Conservation (phyloP, 192 early-diverging fungal species). For the Coemansia sp. region DNA sequence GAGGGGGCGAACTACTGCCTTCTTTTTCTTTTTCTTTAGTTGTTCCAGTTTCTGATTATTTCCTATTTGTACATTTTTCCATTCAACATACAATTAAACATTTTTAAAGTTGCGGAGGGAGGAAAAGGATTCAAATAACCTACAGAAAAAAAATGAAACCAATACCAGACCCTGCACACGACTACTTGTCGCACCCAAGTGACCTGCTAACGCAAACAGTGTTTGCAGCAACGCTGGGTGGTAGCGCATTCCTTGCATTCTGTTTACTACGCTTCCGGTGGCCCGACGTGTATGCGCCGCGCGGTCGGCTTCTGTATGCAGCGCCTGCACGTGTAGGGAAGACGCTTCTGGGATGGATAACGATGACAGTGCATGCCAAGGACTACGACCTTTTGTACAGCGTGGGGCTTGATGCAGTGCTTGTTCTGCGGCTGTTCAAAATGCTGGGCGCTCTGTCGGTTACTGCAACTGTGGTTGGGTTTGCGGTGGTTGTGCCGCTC, state of each 20-base stretch:
- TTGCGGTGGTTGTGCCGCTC: slow-evolving; percentile 39
- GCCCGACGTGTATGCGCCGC: slow-evolving; percentile 56
- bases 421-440: slow-evolving; percentile 53
- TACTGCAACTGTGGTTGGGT: slow-evolving; percentile 27
- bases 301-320: slow-evolving; percentile 43
- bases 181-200: slow-evolving; percentile 50
- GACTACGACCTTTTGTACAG: slow-evolving; percentile 54
- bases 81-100: no score
- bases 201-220: slow-evolving; percentile 54
- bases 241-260: slow-evolving; percentile 42
- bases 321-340: slow-evolving; percentile 50
- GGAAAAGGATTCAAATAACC: not conserved
- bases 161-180: slow-evolving; percentile 23
- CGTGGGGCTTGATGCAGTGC: slow-evolving; percentile 48
- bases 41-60: no score
- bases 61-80: no score
- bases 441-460: slow-evolving; percentile 40
- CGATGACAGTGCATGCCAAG: slow-evolving; percentile 40
- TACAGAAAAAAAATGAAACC: not conserved
- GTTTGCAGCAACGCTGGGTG: slow-evolving; percentile 41
- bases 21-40: not conserved
- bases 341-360: slow-evolving; percentile 49
- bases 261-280: slow-evolving; percentile 56
- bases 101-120: not conserved
- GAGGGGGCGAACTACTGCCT: not conserved